These are phyloP conservation scores for Reticulascus tulasneorum DNA, from an alignment of 2,329 filamentous ascomycete species.

Conservation along the genomic window DNA sequence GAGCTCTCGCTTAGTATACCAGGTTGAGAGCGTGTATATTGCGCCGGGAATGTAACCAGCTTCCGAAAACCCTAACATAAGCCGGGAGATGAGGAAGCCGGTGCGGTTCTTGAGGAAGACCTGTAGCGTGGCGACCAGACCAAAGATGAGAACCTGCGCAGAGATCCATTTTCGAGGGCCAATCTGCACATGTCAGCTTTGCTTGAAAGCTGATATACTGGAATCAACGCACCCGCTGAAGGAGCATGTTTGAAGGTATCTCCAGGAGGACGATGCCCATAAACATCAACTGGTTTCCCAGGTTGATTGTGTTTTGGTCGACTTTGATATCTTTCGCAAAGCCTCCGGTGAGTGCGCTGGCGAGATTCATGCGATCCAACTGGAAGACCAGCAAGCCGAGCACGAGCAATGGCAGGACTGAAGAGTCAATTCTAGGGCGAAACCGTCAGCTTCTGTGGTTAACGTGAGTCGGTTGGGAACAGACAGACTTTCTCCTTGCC, in stretches of 20 bases:
- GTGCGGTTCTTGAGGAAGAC: conserved; percentile 35
- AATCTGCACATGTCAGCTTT: conserved; percentile 21
- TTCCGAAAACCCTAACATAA: conserved; percentile 43
- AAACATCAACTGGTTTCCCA: conserved; percentile 52
- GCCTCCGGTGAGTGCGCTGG: conserved; percentile 44
- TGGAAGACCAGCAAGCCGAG: conserved; percentile 48
- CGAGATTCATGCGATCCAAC: conserved; percentile 49
- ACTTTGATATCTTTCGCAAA: conserved; percentile 39
- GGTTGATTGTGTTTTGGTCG: conserved; percentile 43
- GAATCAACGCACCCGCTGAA: conserved; percentile 23
- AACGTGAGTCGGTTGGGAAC: conserved; percentile 3
- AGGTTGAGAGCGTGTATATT: conserved; percentile 47
- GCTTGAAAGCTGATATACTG: no score
- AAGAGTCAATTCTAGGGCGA: conserved; percentile 39
- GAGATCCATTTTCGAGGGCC: conserved; percentile 46
- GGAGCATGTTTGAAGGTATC: conserved; percentile 47
- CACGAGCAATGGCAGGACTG: conserved; percentile 44
- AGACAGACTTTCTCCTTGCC: conserved; percentile 16
- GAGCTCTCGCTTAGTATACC: conserved; percentile 43
- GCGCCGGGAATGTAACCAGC: conserved; percentile 49
- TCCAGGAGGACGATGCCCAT: conserved; percentile 45
- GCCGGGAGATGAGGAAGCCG: conserved; percentile 40
- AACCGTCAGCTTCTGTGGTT: neutral
- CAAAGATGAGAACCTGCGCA: conserved; percentile 44
- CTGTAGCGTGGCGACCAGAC: conserved; percentile 41